Conservation (phyloP, 2,329 filamentous ascomycete species). For the Hypoxylon sp. region DNA sequence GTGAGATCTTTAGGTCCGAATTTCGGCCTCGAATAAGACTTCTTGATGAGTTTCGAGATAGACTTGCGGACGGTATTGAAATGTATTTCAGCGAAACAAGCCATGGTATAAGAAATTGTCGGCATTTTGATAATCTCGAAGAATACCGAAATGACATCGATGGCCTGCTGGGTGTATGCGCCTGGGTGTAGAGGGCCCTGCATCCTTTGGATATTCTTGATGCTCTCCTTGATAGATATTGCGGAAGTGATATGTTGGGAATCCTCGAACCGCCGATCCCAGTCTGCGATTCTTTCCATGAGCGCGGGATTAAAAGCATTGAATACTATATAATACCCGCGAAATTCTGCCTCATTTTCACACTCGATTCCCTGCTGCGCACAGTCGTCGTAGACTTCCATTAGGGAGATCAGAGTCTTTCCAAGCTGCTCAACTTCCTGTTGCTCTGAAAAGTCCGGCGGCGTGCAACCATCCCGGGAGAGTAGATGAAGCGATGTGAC, state of each 20-base stretch:
- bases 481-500: conserved; percentile 75
- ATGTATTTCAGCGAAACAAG: conserved; percentile 77
- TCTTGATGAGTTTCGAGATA: conserved; percentile 69
- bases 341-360: conserved; percentile 75
- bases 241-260: conserved; percentile 74
- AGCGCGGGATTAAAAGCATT: conserved; percentile 72
- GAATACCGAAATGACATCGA: conserved; percentile 67
- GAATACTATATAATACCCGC: conserved; percentile 75
- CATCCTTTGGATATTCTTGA: conserved; percentile 71
- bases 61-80: conserved; percentile 73
- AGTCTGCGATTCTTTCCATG: conserved; percentile 68
- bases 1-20: conserved; percentile 73
- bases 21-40: conserved; percentile 69
- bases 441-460: conserved; percentile 75
- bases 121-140: conserved; percentile 72
- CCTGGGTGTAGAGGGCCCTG: conserved; percentile 70
- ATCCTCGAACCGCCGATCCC: conserved; percentile 70
- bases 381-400: conserved; percentile 77
- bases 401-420: conserved; percentile 75
- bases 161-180: conserved; percentile 64
- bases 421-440: conserved; percentile 78
- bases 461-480: conserved; percentile 68
- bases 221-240: conserved; percentile 70
- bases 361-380: conserved; percentile 70
- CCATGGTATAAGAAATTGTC: conserved; percentile 76